Evolutionary conservation across 2,329 filamentous ascomycete genomes (phyloP), one percentile per base, ranked within the genome.

Genomic region (Pseudocercospora ulei): DNA sequence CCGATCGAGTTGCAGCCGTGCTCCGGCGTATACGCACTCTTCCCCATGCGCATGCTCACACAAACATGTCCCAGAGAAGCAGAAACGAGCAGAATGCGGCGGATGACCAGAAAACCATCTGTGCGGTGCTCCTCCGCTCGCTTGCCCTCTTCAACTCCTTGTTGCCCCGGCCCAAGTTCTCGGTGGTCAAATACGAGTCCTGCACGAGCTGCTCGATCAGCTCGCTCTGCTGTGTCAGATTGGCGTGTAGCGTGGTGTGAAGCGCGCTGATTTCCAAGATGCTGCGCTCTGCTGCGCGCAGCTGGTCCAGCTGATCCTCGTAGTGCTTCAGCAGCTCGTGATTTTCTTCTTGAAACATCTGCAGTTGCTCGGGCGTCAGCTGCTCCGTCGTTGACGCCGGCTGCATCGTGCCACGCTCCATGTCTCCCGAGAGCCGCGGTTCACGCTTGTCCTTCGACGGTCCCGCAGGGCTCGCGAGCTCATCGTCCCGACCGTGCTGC

Each of bases 321-420:
- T 92, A 94, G 62, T 94, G 83, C 61, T 82, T 82, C 52, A 96
- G 71, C 78, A 98, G 86, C 48, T 84, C 79, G 61, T 86, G 79
- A 58, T 96, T 95, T 57, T 92, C 87, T 62, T 85, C 75, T 52
- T 88, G 87, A 65, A 98, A 96, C 58, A 94, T 74, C 60, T 95
- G 88, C 36, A 90, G 67, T 62, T 96, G 88, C 57, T 95, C 86
- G 13, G 78, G 71, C 11, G 81, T 84, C 45, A 95, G 66, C 46
- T 78, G 4, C 59, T 44, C 26, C 3, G 31, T 41, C n/a, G 19
- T 30, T 20, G 34, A 33, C 17, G 33, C 19, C n/a, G n/a, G n/a
- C 14, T 40, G 36, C 6, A 25, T 29, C 2, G 28, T 29, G 11
- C 24, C 18, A 17, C 25, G 22, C 20, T 35, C 24, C 12, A 43